A percentile compares a stretch with the other conserved stretches of the same genome.
These are phyloP conservation scores for Vanrija sp. DNA, from an alignment of 1,284 basidiomycete genomes.

Conservation along the genomic window DNA sequence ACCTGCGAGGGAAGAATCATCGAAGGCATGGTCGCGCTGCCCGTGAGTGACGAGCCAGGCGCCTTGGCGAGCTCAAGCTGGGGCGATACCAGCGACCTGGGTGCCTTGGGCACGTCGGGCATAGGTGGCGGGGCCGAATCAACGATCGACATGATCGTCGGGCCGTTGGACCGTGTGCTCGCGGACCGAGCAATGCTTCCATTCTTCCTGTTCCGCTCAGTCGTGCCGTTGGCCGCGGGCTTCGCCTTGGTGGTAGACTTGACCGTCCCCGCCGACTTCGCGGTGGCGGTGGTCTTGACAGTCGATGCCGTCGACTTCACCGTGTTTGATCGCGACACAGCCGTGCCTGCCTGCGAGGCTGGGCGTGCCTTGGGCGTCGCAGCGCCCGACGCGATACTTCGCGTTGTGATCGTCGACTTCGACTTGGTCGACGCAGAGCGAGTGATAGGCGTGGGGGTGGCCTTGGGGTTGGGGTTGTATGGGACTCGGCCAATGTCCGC, in stretches of 20 bases:
- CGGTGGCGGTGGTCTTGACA: background rate
- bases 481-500: conserved; percentile 31
- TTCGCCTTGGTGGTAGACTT: conserved; percentile 2
- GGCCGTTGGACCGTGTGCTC: conserved; percentile 16
- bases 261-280: background rate
- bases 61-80: conserved; percentile 40
- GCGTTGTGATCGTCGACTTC: conserved; percentile 28
- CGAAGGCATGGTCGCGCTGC: background rate
- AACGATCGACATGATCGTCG: conserved; percentile 39
- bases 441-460: conserved; percentile 16
- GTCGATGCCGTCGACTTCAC: conserved; percentile 21
- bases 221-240: conserved; percentile 15
- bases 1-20: conserved; percentile 10
- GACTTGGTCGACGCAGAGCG: conserved; percentile 31
- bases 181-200: conserved; percentile 31
- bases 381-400: background rate
- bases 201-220: conserved; percentile 27
- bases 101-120: conserved; percentile 48
- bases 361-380: background rate
- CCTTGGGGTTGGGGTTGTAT: background rate
- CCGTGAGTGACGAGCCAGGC: conserved; percentile 35
- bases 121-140: conserved; percentile 34
- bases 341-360: conserved; percentile 8
- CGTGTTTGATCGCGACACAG: conserved; percentile 23
- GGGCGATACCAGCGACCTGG: conserved; percentile 39